Evolutionary conservation across 2,329 filamentous ascomycete genomes (phyloP), one percentile per base, ranked within the genome.

Genomic region (Taxawa tesnikishii): DNA sequence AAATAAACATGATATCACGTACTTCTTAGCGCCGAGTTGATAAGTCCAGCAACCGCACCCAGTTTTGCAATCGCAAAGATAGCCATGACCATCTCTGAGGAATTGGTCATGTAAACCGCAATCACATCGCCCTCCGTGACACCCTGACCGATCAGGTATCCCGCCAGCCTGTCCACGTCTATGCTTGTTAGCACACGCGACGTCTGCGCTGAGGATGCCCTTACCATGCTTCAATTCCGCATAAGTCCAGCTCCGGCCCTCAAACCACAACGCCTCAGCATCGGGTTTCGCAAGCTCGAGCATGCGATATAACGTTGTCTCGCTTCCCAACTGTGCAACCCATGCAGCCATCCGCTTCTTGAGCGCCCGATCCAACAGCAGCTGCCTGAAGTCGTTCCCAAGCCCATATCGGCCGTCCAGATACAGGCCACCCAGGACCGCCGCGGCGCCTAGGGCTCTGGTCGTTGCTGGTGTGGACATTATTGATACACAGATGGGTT

Each of bases 91-190:
- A 83, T 88, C 3, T 69, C 68, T n/a, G 83, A 75, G 24, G 74
- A 82, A 50, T 93, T 93, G 55, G 80, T 77, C 42, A 83, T 81
- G 52, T 90, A 70, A 43, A 93, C 66, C 6, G 82, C 83, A 13
- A 93, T 79, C 18, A 92, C 73, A 32, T 92, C 82, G 28, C 71
- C 73, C 14, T 73, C 69, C 43, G 75, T 68, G 29, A 93, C 63
- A 17, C 65, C 65, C 30, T 77, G 67, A 8, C 19, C n/a, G 8
- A n/a, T 8, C 19, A 23, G 19, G 8, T 8, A 8, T 8, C 19
- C 19, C 8, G 19, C 19, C 8, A 23, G 19, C n/a, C 19, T 23
- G n/a, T 23, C 19, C 19, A 23, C 19, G 19, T 23, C 19, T 23
- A n/a, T n/a, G n/a, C n/a, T n/a, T n/a, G n/a, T n/a, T 8, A 23